Evolutionary conservation across 2,329 filamentous ascomycete species (phyloP).

Genomic region (Aspergillus candidus): DNA sequence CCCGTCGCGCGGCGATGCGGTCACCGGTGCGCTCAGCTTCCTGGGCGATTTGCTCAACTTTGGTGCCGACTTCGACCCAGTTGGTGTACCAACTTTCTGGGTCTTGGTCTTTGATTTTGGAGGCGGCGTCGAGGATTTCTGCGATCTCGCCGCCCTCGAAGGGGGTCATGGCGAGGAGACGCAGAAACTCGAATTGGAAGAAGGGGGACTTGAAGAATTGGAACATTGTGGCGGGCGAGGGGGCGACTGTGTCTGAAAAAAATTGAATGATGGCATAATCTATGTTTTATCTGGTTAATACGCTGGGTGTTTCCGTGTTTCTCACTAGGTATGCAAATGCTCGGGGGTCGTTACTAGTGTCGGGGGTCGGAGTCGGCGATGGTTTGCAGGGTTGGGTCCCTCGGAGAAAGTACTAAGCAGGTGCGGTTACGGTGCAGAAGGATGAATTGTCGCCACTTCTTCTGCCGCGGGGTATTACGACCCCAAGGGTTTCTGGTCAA

Average conservation of each 20-base stretch:
- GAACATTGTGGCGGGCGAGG: slow-evolving; percentile 19
- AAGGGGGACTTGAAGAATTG: slow-evolving; percentile 28
- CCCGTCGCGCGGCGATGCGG: slow-evolving; percentile 26
- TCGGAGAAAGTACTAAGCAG: not conserved
- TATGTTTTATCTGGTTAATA: no score
- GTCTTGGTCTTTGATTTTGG: slow-evolving; percentile 35
- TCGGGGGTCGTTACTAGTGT: not conserved
- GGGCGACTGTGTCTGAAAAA: no score
- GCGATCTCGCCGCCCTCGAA: slow-evolving; percentile 36
- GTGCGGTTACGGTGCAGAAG: no score
- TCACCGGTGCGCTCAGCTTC: slow-evolving; percentile 29
- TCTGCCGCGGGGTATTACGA: no score
- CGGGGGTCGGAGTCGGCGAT: not conserved
- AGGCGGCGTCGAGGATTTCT: slow-evolving; percentile 36
- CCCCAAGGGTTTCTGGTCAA: no score
- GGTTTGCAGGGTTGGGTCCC: not conserved
- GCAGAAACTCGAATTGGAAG: slow-evolving; percentile 42
- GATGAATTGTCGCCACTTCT: no score
- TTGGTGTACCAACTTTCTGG: slow-evolving; percentile 37
- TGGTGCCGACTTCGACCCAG: slow-evolving; percentile 28
- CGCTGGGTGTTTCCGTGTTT: not conserved
- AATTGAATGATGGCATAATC: no score
- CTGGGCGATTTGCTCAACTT: slow-evolving; percentile 30
- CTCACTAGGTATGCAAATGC: not conserved
- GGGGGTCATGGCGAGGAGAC: slow-evolving; percentile 35